Base-by-base conservation (phyloP, 2,329 filamentous ascomycete genomes). In the Colletotrichum noveboracense region DNA sequence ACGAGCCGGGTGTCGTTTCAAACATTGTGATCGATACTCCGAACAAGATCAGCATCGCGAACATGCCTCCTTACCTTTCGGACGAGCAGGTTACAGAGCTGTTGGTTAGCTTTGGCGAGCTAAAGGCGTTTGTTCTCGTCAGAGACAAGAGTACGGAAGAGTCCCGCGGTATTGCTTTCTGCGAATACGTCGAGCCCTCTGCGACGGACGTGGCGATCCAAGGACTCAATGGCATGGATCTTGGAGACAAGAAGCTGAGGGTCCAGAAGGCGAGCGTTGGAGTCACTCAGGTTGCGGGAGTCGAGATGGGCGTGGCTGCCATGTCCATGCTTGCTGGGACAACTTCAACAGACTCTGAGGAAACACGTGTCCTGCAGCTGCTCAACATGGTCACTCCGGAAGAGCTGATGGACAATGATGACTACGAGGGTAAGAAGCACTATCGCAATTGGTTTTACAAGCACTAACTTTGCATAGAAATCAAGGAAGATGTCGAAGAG, bases 381-480 rank as follows among this genome's bases (percentile, higher is more conserved):
- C 91, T 99, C 82, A 99, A 99, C 88, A 99, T 99, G 97, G 96
- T 99, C 43, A 99, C 97, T 0, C 90, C 96, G 0, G 97, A 99
- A 80, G 97, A 99, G 85, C 88, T 99, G 28, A 92, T 98, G 86
- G 96, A 98, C 82, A 93, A 93, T 67, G 96, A 98, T 43, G 97
- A 99, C 81, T 98, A 98, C 81, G 95, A 98, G 86, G 96, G 96
- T 96, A 89, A 82, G 88, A 80, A 61, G 16, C 14, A 58, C n/a
- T 3, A 18, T 2, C 7, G 13, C 24, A 7, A 2, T 18, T 28
- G 14, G 14, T 12, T 7, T 6, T 13, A 28, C 21, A 16, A 14
- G 30, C 26, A 24, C 74, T 77, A 52, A 77, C 43, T 21, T 21
- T 6, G 24, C 16, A 69, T 80, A 98, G 97, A 99, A 94, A 99